Evolutionary conservation across 169 alveolate genomes (phyloP).

Genomic region (Cryptosporidium baileyi): DNA sequence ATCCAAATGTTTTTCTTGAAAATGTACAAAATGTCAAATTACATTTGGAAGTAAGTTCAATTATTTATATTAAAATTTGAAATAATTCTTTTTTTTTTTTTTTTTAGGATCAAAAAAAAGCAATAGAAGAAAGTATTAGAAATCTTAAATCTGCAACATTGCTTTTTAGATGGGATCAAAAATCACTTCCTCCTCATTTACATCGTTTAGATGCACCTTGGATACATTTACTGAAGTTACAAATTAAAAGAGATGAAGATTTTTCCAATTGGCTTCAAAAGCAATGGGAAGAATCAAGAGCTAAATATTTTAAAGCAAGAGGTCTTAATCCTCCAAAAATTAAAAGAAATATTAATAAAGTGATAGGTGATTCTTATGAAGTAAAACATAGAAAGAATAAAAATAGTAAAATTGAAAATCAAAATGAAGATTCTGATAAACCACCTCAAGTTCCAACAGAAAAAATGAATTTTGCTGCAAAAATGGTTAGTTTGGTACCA

Average conservation of each 20-base stretch:
- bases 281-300: constrained; percentile 59
- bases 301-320: constrained; percentile 1
- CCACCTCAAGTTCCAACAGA: constrained; percentile 60
- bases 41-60: constrained; percentile 51
- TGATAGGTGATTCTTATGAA: not conserved
- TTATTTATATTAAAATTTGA: not conserved
- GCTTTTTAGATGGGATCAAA: constrained; percentile 66
- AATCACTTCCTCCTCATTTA: constrained; percentile 55
- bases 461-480: constrained; percentile 52
- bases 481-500: constrained; percentile 22
- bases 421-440: constrained; percentile 5
- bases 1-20: constrained; percentile 54
- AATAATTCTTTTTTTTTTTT: not conserved
- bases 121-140: constrained; percentile 4
- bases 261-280: constrained; percentile 45
- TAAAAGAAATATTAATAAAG: not conserved
- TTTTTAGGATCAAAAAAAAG: constrained; percentile 18
- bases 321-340: constrained; percentile 40
- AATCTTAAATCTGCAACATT: constrained; percentile 22
- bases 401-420: not conserved
- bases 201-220: constrained; percentile 70
- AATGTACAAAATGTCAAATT: constrained; percentile 54
- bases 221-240: constrained; percentile 26
- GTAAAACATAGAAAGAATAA: not conserved
- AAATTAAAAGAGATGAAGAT: constrained; percentile 22